phyloP scores from a whole-genome alignment of 495 filamentous ascomycete species.

The Thermochaetoides thermophila region DNA sequence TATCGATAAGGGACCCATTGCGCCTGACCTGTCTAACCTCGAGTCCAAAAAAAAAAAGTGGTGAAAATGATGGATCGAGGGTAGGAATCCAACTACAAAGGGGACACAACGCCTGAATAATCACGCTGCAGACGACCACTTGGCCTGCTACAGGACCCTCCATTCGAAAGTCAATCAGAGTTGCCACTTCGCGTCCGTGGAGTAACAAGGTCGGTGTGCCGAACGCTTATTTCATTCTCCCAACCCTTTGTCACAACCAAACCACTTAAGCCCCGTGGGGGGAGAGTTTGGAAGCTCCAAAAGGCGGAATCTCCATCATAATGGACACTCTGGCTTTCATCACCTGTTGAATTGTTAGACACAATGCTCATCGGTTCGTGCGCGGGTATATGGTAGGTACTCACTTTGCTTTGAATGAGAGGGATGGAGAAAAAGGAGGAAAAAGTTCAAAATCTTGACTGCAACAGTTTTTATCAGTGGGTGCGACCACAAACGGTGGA shows the following conservation, averaged over 20 bases:
- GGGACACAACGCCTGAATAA: too few species aligned
- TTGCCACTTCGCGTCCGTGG: slow-evolving; percentile 94
- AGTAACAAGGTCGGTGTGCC: slow-evolving; percentile 97
- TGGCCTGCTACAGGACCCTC: background rate
- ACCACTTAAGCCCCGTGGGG: slow-evolving; percentile 80
- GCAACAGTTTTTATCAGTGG: slow-evolving; percentile 10
- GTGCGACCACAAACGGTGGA: background rate
- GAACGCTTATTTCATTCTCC: slow-evolving; percentile 95
- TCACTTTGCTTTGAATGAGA: slow-evolving; percentile 92
- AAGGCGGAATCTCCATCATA: slow-evolving; percentile 63
- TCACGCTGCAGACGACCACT: too few species aligned
- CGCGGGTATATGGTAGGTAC: slow-evolving; percentile 20
- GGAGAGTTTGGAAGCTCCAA: slow-evolving; percentile 61
- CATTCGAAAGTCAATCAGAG: slow-evolving; percentile 52
- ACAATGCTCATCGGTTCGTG: slow-evolving; percentile 9
- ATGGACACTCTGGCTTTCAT: slow-evolving; percentile 96
- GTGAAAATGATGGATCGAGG: too few species aligned
- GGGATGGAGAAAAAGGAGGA: slow-evolving; percentile 55
- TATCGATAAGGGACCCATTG: too few species aligned
- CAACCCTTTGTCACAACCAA: slow-evolving; percentile 45
- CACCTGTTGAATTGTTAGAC: slow-evolving; percentile 56
- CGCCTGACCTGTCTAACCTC: too few species aligned
- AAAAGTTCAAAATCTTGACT: slow-evolving; percentile 10
- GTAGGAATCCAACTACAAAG: too few species aligned
- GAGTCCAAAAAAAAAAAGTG: too few species aligned